Percentiles rank a stretch among this genome's conserved stretches.
These are phyloP conservation scores for Mentha longifolia DNA, from an alignment of 257 asterid species.

Conservation along the genomic window DNA sequence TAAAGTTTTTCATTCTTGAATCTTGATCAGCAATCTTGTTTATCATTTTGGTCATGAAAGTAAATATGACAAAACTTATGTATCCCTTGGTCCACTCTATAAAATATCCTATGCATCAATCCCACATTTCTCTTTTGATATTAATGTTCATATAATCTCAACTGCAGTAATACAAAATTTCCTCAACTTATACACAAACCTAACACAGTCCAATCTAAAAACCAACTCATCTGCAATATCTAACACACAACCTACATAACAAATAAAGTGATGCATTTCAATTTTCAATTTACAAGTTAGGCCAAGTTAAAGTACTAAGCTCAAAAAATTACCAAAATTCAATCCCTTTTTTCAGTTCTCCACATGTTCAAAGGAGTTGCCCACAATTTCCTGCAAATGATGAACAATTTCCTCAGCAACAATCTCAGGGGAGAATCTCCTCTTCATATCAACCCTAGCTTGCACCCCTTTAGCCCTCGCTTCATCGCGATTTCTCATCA, in stretches of 20 bases:
- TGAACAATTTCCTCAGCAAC: constrained; percentile 62
- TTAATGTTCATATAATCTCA: background rate
- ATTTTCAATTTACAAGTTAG: background rate
- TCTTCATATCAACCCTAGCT: constrained; percentile 77
- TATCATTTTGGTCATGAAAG: background rate
- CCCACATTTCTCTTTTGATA: background rate
- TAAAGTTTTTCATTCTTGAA: background rate
- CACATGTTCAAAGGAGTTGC: background rate
- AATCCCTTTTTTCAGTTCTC: background rate
- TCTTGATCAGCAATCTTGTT: background rate
- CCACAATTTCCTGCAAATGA: constrained; percentile 48
- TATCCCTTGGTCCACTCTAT: background rate
- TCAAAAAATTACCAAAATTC: background rate
- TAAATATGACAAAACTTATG: background rate
- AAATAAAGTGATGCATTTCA: background rate
- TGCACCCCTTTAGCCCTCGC: constrained; percentile 60
- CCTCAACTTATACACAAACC: background rate
- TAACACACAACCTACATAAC: background rate
- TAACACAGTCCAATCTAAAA: too few relatives aligned
- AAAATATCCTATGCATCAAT: background rate
- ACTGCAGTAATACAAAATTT: background rate
- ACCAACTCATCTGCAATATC: background rate
- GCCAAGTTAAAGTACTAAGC: background rate
- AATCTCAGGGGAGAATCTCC: constrained; percentile 57
- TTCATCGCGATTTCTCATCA: constrained; percentile 49